These are phyloP conservation scores for Phallus indusiatus DNA, from an alignment of 768 basidiomycete species.

Conservation along the genomic window DNA sequence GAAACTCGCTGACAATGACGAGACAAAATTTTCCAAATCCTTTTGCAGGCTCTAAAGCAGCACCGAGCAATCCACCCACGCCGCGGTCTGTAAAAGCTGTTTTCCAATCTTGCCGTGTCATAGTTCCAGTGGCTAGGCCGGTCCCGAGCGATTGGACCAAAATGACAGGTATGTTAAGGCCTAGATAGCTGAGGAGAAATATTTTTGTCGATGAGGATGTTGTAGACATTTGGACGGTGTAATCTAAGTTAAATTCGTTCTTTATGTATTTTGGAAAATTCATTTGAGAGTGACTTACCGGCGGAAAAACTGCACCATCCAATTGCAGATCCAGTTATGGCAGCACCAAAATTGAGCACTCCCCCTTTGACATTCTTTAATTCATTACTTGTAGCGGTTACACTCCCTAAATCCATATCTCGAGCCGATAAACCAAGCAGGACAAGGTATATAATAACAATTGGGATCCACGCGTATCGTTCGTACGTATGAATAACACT, in stretches of 20 bases:
- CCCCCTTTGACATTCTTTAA: constrained; percentile 21
- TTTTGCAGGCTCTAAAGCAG: constrained; percentile 28
- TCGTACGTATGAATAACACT: constrained; percentile 32
- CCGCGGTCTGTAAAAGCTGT: constrained; percentile 26
- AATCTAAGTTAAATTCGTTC: constrained; percentile 22
- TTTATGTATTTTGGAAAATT: too few relatives aligned
- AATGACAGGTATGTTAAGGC: constrained; percentile 22
- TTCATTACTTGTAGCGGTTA: constrained; percentile 15
- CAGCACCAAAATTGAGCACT: constrained; percentile 29
- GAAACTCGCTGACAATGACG: constrained; percentile 25
- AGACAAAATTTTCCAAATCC: constrained; percentile 38
- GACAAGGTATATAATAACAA: constrained; percentile 30
- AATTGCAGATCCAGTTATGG: constrained; percentile 26
- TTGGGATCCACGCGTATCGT: constrained; percentile 32
- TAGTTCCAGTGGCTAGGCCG: constrained; percentile 26
- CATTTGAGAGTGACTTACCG: constrained; percentile 9
- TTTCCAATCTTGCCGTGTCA: constrained; percentile 25
- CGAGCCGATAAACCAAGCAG: constrained; percentile 22
- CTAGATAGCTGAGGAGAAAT: constrained; percentile 31
- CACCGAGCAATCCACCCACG: constrained; percentile 38
- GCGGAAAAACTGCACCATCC: constrained; percentile 33
- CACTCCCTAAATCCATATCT: constrained; percentile 17
- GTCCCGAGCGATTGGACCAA: constrained; percentile 40
- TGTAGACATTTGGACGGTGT: constrained; percentile 34
- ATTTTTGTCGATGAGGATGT: constrained; percentile 25